Evolutionary conservation across 2,329 filamentous ascomycete genomes (phyloP), one percentile per base, ranked within the genome.

Genomic region (Ophiostoma sp.): DNA sequence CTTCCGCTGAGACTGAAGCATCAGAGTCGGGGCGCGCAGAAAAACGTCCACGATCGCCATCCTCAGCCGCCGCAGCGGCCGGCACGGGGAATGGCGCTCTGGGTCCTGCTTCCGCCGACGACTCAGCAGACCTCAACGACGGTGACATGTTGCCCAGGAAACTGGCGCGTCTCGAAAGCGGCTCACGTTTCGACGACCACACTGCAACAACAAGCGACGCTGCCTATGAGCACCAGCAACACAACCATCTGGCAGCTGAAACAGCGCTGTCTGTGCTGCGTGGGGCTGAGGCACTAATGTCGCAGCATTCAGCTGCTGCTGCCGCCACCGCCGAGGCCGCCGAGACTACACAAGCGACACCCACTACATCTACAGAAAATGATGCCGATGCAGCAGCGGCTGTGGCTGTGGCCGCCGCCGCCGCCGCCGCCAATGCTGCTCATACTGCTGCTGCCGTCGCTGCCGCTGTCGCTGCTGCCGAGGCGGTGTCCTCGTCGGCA

Each of bases 221-320:
- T 47, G 14, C 64, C 42, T n/a, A 11, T 11, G 40, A 64, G 16
- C 60, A 63, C 16, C 40, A 63, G 16, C 60, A 63, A n/a, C 40
- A 63, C 12, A 11, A 80, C 74, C 83, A 85, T 55, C 85, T 85
- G 67, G 82, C 84, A 27, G 79, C 79, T n/a, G 83, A 85, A 67
- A 81, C 78, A 69, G 83, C 81, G 44, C 77, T 87, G 12, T 72
- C 71, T 0, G 69, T 71, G 4, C 69, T 72, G 9, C 70, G 71
- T 38, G 70, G 69, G 12, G 69, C 70, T 27, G 69, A 72, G 41
- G 70, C 68, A 1, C 47, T 70, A 9, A 69, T 70, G 69, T 65
- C 69, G 40, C 70, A 69, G 44, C 69, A 66, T 9, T 12, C 49
- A 27, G 49, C 49, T 18, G n/a, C 49, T 8, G 67, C 67, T 6